Base-by-base conservation (phyloP, 1,284 basidiomycete genomes). In the Somion occarium region DNA sequence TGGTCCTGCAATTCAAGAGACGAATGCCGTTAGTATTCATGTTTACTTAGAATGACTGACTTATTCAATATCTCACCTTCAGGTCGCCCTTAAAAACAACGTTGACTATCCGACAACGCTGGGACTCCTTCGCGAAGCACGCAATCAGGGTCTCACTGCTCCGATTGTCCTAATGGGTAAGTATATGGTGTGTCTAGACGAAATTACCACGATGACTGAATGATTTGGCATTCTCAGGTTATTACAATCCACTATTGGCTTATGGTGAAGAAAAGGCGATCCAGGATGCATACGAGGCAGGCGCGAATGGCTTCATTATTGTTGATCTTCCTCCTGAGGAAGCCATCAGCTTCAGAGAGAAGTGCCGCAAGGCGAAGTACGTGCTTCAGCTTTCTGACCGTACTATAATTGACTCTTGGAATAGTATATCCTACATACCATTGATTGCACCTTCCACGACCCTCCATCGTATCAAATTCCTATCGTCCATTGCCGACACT, bases 251-350 rank as follows among this genome's bases (percentile, higher is more conserved):
- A 5, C 71, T 98, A 39, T 77, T 99, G 48, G 91, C 95, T 0
- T 96, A 98, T 65, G 94, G 93, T 9, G 97, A 99, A 71, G 89
- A 95, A 59, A 89, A 84, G 65, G 91, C 96, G 1, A 93, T 98
- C 44, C 78, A 84, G 49, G 94, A 97, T 65, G 95, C 94, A 3
- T 79, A 73, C 48, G 83, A 85, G 49, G 91, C 93, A 22, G 96
- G 96, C 26, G 97, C 92, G 0, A 98, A 97, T 69, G 97, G 96
- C 4, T 99, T 95, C 69, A 96, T 99, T 63, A 83, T 99, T 68
- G 94, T 98, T 42, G 97, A 99, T 69, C 81, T 99, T 20, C 97
- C 97, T 19, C 96, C 97, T 3, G 95, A 98, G 72, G 97, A 99
- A 71, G 96, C 96, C 18, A 72, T 92, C 58, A 74, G 80, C 34